These are phyloP conservation scores for Myxozyma udenii DNA, from an alignment of 805 yeast species.

Conservation along the genomic window DNA sequence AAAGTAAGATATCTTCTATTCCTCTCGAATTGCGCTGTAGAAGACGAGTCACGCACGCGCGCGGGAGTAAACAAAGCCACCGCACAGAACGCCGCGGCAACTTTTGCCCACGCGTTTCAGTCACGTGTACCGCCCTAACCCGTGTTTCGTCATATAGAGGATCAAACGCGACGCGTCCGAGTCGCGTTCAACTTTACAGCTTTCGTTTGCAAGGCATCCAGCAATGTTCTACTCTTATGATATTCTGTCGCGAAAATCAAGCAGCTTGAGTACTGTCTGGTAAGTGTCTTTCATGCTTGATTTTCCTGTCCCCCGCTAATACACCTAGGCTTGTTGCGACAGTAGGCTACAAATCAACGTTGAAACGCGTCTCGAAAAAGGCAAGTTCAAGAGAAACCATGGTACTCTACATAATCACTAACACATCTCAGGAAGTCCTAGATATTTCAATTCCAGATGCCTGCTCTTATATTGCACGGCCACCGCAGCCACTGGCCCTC, in stretches of 20 bases:
- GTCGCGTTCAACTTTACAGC: not conserved
- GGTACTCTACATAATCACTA: not conserved
- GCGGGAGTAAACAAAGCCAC: not conserved
- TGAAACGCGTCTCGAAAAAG: slow-evolving; percentile 28
- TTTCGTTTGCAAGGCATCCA: not conserved
- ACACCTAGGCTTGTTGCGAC: slow-evolving; percentile 32
- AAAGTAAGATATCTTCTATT: not conserved
- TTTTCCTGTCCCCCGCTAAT: not conserved
- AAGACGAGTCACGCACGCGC: not conserved
- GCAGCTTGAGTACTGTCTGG: slow-evolving; percentile 30
- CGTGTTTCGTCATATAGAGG: not conserved
- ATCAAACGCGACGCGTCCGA: not conserved
- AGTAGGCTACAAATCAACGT: slow-evolving; percentile 30
- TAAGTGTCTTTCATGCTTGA: slow-evolving; percentile 8
- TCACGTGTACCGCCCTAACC: not conserved
- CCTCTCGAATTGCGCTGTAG: too few species aligned
- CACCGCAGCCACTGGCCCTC: slow-evolving; percentile 33
- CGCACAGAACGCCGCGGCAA: not conserved
- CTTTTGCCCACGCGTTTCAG: too few species aligned
- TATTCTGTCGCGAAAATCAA: slow-evolving; percentile 14
- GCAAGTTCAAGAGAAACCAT: not conserved
- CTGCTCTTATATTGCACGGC: slow-evolving; percentile 26
- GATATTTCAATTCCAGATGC: slow-evolving; percentile 30
- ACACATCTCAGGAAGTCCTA: slow-evolving; percentile 25
- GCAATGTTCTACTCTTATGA: slow-evolving; percentile 30